Evolutionary conservation across 768 basidiomycete species (phyloP), one percentile per base, ranked within the genome.

Genomic region (Suillus luteus): DNA sequence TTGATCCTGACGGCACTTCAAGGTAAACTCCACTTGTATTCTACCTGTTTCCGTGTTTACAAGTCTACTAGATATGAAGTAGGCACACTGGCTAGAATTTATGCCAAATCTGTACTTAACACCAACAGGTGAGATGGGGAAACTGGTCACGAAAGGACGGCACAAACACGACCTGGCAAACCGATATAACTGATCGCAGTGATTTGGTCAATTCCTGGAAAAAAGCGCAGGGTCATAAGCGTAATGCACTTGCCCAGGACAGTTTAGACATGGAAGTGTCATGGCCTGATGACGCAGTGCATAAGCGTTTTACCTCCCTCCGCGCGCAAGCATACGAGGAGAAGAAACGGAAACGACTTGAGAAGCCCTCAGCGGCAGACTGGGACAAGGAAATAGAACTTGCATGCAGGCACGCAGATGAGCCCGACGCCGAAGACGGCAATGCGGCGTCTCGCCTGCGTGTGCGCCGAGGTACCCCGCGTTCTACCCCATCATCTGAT

Each of bases 141-240:
- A 73, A 76, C 44, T 88, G 86, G 86, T 70, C 70, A 24, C 82
- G 86, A 31, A 48, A 62, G 1, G 82, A 87, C 66, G 83, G 81
- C 0, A 83, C 86, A 8, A 83, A 82, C 65, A 82, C 81, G 2
- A 86, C 86, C 8, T 88, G 86, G 86, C 71, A 81, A 44, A 73
- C 71, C 27, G 69, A 70, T 15, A 55, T 63, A 33, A 65, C 72
- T 24, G 69, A 74, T 7, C 64, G 62, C 5, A 7, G 43, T 6
- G 54, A 65, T 3, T 52, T 76, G 52, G 59, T 78, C 62, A 65
- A 38, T 17, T n/a, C 33, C 27, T 85, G 82, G 82, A 72, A 76
- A 11, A 62, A 58, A 17, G 59, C 46, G 10, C 80, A 82, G 61
- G 67, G 68, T 40, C 66, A 66, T n/a, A 66, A 68, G 24, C 77